Evolutionary conservation across 305 asterid species (phyloP).

Genomic region (Fraxinus xanthoxyloides): DNA sequence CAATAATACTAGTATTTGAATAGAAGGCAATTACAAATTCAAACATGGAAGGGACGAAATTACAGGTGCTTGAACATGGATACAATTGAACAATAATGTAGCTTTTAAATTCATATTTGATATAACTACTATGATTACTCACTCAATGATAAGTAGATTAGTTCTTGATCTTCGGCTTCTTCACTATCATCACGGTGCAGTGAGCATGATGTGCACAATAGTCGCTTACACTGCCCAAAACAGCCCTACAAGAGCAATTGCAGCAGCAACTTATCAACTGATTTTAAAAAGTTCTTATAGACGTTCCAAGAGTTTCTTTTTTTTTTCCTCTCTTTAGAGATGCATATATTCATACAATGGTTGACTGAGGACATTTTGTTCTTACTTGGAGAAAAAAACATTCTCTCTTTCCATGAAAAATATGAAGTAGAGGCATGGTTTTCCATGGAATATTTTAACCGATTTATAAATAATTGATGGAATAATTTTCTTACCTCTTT

Average conservation of each 20-base stretch:
- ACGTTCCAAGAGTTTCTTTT: background rate
- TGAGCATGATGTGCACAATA: slow-evolving; percentile 89
- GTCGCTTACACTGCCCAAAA: slow-evolving; percentile 89
- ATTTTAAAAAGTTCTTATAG: background rate
- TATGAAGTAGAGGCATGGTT: background rate
- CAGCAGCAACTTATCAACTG: background rate
- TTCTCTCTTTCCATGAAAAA: background rate
- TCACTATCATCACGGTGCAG: slow-evolving; percentile 87
- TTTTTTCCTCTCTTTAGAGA: background rate
- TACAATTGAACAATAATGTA: background rate
- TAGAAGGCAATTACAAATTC: background rate
- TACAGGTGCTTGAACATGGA: background rate
- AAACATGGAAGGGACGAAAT: background rate
- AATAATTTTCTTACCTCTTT: slow-evolving; percentile 49
- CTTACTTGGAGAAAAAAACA: background rate
- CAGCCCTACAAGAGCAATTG: slow-evolving; percentile 53
- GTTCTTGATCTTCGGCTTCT: slow-evolving; percentile 63
- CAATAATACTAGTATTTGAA: background rate
- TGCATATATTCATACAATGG: background rate
- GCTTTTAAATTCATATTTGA: background rate
- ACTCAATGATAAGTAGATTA: slow-evolving; percentile 4
- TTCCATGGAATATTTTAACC: background rate
- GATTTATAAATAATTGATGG: background rate
- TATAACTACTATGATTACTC: background rate
- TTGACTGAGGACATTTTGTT: background rate